phyloP scores from a whole-genome alignment of 805 yeast genomes.

The Wickerhamiella musiphila region DNA sequence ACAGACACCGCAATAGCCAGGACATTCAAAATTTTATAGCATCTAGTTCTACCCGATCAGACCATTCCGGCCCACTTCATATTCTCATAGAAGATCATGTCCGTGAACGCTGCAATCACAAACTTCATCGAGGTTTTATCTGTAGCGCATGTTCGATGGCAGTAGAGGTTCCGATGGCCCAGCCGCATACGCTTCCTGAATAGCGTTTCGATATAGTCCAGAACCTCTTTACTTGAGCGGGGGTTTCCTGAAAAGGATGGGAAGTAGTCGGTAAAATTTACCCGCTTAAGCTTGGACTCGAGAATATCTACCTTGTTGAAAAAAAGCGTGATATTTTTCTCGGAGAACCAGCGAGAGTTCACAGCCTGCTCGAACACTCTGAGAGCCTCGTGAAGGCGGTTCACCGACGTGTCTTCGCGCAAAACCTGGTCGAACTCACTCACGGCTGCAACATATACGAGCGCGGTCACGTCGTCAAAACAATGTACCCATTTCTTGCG shows the following conservation, averaged over 20 bases:
- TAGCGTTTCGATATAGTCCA: constrained; percentile 50
- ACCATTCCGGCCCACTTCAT: constrained; percentile 24
- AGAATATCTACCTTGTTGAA: constrained; percentile 78
- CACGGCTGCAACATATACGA: constrained; percentile 74
- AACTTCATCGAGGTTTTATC: constrained; percentile 79
- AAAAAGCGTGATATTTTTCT: constrained; percentile 79
- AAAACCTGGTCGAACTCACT: constrained; percentile 85
- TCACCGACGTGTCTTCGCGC: constrained; percentile 77
- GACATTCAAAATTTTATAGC: too few species aligned
- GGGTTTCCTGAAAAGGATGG: constrained; percentile 62
- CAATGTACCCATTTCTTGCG: constrained; percentile 96
- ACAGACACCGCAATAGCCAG: too few species aligned
- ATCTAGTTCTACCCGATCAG: too few species aligned
- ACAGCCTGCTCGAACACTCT: constrained; percentile 67
- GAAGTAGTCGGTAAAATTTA: constrained; percentile 50
- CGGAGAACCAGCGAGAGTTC: constrained; percentile 68
- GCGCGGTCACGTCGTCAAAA: constrained; percentile 77
- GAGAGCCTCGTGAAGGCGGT: constrained; percentile 81
- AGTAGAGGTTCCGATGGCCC: constrained; percentile 61
- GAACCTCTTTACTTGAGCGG: constrained; percentile 46
- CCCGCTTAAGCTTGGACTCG: constrained; percentile 44
- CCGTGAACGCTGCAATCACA: constrained; percentile 84
- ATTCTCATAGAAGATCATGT: constrained; percentile 71
- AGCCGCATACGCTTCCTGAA: constrained; percentile 47
- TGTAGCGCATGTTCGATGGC: constrained; percentile 90